These are phyloP conservation scores for Monascus ruber DNA, from an alignment of 2,329 filamentous ascomycete genomes.

Conservation along the genomic window DNA sequence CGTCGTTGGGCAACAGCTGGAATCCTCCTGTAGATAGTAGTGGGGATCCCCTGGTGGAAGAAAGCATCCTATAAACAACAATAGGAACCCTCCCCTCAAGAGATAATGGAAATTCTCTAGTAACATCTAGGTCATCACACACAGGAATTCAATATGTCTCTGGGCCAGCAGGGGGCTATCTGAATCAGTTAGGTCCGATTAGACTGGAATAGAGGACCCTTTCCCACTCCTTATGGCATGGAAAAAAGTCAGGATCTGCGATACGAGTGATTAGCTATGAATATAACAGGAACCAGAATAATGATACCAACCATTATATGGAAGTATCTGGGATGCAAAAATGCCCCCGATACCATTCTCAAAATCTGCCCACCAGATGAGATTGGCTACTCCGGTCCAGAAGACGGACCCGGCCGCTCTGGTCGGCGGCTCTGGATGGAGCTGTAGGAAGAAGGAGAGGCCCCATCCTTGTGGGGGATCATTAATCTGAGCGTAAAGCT, in stretches of 20 bases:
- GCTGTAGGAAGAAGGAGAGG: conserved; percentile 41
- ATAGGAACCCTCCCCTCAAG: no score
- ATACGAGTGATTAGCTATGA: background rate
- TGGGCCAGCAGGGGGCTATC: no score
- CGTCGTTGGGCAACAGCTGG: no score
- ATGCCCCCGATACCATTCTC: conserved; percentile 46
- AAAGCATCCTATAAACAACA: no score
- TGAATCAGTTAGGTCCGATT: background rate
- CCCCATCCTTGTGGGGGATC: conserved; percentile 53
- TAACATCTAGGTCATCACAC: no score
- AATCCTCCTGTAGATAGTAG: no score
- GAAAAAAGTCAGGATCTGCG: background rate
- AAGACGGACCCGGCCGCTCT: conserved; percentile 37
- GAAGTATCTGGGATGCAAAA: conserved; percentile 39
- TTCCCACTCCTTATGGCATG: background rate
- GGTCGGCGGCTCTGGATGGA: conserved; percentile 34
- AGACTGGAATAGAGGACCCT: background rate
- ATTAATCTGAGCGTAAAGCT: conserved; percentile 42
- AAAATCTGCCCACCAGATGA: conserved; percentile 49
- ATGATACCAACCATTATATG: conserved; percentile 20
- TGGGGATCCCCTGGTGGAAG: no score
- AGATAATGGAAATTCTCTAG: no score
- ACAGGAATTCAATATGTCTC: no score
- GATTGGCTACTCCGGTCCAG: conserved; percentile 48
- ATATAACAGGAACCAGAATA: background rate